Conservation (phyloP, 306 rosid species). For the Lablab purpureus region DNA sequence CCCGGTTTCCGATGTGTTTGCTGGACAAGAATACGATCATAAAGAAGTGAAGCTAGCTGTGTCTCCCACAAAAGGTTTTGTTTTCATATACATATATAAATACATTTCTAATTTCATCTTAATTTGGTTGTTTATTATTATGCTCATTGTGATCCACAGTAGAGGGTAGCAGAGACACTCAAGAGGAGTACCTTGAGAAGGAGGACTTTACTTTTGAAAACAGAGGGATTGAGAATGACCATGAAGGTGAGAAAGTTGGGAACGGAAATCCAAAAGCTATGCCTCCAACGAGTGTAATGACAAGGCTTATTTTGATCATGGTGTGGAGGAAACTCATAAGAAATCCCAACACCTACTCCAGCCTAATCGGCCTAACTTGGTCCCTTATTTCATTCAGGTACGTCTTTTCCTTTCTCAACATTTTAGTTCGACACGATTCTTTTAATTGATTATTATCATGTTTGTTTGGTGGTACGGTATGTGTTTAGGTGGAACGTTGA, state of each 20-base stretch:
- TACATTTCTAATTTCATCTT: neutral
- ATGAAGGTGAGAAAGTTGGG: constrained; percentile 60
- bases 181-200: constrained; percentile 70
- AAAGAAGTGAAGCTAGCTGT: constrained; percentile 68
- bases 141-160: constrained; percentile 44
- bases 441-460: no score
- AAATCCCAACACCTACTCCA: constrained; percentile 93
- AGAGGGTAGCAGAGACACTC: constrained; percentile 62
- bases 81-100: no score
- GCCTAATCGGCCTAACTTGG: constrained; percentile 86
- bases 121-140: neutral
- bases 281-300: constrained; percentile 95
- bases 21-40: constrained; percentile 68
- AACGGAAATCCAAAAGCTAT: constrained; percentile 57
- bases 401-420: neutral
- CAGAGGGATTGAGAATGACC: constrained; percentile 57
- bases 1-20: constrained; percentile 84
- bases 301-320: constrained; percentile 93
- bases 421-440: neutral
- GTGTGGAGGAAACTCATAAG: constrained; percentile 94
- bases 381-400: constrained; percentile 85
- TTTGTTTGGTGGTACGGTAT: neutral
- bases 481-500: constrained; percentile 73
- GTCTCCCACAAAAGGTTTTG: constrained; percentile 73
- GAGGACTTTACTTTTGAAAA: constrained; percentile 82